Conservation (phyloP, 345 rosid genomes). For the Cardamine chenopodiifolia region DNA sequence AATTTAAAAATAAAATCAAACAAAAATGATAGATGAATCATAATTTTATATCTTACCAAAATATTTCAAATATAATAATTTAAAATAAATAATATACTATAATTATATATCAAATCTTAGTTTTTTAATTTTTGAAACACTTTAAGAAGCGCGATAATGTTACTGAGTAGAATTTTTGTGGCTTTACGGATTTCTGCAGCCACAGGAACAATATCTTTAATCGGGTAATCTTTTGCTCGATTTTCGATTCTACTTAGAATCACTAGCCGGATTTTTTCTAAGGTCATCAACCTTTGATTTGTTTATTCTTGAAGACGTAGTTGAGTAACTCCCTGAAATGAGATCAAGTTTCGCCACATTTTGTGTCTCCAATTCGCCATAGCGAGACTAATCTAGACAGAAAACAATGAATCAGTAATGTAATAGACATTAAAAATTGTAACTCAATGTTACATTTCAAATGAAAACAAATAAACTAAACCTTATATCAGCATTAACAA, state of each 20-base stretch:
- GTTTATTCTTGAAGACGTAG: constrained; percentile 47
- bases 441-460: too few relatives aligned
- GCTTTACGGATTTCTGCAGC: constrained; percentile 67
- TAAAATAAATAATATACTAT: too few relatives aligned
- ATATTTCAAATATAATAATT: too few relatives aligned
- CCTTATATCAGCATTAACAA: background rate
- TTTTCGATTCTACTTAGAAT: constrained; percentile 69
- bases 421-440: background rate
- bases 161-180: constrained; percentile 55
- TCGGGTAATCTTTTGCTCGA: constrained; percentile 72
- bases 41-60: too few relatives aligned
- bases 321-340: constrained; percentile 27
- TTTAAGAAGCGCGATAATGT: constrained; percentile 62
- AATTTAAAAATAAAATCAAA: too few relatives aligned
- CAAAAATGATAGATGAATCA: too few relatives aligned
- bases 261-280: constrained; percentile 74
- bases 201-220: constrained; percentile 60
- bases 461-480: too few relatives aligned
- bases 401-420: constrained; percentile 7
- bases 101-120: too few relatives aligned
- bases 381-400: constrained; percentile 9
- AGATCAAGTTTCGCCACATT: constrained; percentile 25
- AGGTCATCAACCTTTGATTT: constrained; percentile 54
- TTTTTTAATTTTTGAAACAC: too few relatives aligned
- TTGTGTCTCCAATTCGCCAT: constrained; percentile 45